Evolutionary conservation across 495 filamentous ascomycete species (phyloP).

Genomic region (Pyronema omphalodes): DNA sequence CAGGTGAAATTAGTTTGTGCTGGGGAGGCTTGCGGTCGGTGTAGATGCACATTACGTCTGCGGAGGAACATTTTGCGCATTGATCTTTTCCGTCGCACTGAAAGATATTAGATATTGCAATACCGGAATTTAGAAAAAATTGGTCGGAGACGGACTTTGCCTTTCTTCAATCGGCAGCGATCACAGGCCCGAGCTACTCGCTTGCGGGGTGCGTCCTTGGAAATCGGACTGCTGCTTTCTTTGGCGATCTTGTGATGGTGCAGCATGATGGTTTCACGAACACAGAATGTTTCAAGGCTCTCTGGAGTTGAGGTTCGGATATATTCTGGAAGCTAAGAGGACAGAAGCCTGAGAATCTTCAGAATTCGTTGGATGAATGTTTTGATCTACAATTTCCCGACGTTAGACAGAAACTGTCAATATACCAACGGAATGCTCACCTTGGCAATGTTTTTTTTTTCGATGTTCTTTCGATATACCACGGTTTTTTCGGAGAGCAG

Average conservation of each 20-base stretch:
- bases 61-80: conserved; percentile 40
- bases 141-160: conserved; percentile 33
- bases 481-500: neutral
- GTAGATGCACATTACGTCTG: conserved; percentile 44
- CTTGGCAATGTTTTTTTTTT: neutral
- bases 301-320: neutral
- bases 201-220: conserved; percentile 29
- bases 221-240: neutral
- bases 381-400: neutral
- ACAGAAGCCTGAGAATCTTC: neutral
- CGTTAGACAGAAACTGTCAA: neutral
- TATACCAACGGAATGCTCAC: neutral
- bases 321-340: neutral
- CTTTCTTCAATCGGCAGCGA: conserved; percentile 45
- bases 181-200: conserved; percentile 47
- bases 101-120: conserved; percentile 6
- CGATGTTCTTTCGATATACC: neutral
- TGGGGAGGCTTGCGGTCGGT: conserved; percentile 34
- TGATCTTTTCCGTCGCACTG: conserved; percentile 44
- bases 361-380: neutral
- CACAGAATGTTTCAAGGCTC: neutral
- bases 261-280: conserved; percentile 2
- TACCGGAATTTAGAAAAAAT: neutral
- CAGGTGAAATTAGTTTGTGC: conserved; percentile 6
- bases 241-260: conserved; percentile 4